Conservation (phyloP, 1,284 basidiomycete species). For the Mycosarcoma maydis region DNA sequence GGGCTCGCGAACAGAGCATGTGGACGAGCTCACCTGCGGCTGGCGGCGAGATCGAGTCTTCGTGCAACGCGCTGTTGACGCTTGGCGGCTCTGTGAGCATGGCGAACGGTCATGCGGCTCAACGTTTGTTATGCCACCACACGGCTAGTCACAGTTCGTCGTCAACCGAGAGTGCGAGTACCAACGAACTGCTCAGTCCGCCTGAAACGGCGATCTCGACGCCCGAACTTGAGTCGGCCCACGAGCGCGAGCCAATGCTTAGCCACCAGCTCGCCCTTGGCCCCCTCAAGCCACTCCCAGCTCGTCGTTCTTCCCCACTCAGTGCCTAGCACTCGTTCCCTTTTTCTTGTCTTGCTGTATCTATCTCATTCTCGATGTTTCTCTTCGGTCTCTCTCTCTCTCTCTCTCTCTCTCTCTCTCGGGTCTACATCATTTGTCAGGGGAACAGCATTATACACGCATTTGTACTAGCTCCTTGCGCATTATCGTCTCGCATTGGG, state of each 20-base stretch:
- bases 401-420: slow-evolving; percentile 2
- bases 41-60: neutral
- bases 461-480: neutral
- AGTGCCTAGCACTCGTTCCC: neutral
- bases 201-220: slow-evolving; percentile 30
- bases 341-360: neutral
- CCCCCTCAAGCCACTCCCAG: neutral
- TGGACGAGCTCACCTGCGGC: slow-evolving; percentile 3
- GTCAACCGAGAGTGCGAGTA: slow-evolving; percentile 14
- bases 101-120: neutral
- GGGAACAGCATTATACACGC: slow-evolving; percentile 1
- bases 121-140: slow-evolving; percentile 9
- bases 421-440: neutral
- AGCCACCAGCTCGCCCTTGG: neutral
- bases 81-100: neutral
- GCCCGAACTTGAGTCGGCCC: slow-evolving; percentile 28
- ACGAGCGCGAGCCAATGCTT: neutral
- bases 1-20: slow-evolving; percentile 28
- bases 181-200: slow-evolving; percentile 27
- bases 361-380: neutral
- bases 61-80: slow-evolving; percentile 2
- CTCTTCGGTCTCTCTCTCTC: slow-evolving; percentile 1
- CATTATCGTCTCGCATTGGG: neutral
- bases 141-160: slow-evolving; percentile 29
- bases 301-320: slow-evolving; percentile 12